Evolutionary conservation across 768 basidiomycete genomes (phyloP), one percentile per base, ranked within the genome.

Genomic region (Psilocybe cyanescens): DNA sequence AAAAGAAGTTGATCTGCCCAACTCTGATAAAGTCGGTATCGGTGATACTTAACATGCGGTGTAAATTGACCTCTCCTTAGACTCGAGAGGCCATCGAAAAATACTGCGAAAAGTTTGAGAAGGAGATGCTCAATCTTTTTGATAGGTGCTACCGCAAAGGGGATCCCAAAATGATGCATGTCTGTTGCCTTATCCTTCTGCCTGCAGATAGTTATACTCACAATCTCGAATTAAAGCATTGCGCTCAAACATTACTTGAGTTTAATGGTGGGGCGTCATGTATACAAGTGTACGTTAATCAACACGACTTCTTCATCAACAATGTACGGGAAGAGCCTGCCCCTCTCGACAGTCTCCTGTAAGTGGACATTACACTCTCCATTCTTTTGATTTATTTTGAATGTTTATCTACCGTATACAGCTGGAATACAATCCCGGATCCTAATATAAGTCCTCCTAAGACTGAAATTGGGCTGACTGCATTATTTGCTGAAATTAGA

Each of bases 91-190:
- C 82, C 60, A 95, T 99, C 61, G 97, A 99, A 69, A 92, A 91
- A 71, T 99, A 98, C 68, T 97, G 97, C 78, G 97, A 99, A 78
- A 94, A 91, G 74, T 99, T 99, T 65, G 97, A 99, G 75, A 99
- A 97, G 78, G 97, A 99, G 71, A 97, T 98, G 87, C 85, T 99
- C 56, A 88, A 92, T 70, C 80, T 99, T 45, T 99, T 99, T 71
- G 97, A 99, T 73, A 81, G 91, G 66, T 96, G 93, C 69, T 99
- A 99, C 75, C 87, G 96, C 55, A 94, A 94, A 71, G 95, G 96
- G 33, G 97, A 99, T 71, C 97, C 97, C 0, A 97, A 97, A 77
- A 93, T 98, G 91, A 99, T 99, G 97, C 94, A 96, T 78, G 97
- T 91, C 60, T 48, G 86, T 64, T 39, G 39, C 19, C 46, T 53